A percentile compares a stretch with the other conserved stretches of the same genome.
Evolutionary conservation across 441 rosid species (phyloP).

Genomic region (Pelargonium fulgidum): DNA sequence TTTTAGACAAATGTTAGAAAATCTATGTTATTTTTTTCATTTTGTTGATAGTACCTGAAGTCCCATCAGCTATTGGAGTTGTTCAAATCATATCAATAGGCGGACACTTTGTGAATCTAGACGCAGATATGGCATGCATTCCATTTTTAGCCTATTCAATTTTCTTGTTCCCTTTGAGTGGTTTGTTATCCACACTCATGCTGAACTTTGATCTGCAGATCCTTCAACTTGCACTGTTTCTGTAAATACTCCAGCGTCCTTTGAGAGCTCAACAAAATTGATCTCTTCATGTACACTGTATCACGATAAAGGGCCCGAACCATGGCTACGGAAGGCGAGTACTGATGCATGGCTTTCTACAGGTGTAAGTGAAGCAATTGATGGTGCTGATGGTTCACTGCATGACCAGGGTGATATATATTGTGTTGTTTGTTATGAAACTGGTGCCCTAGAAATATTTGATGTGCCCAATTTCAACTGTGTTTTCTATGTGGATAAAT

Average conservation of each 20-base stretch:
- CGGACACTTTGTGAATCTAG: too few species aligned
- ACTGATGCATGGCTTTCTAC: constrained; percentile 97
- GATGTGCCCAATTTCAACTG: constrained; percentile 84
- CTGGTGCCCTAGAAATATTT: constrained; percentile 80
- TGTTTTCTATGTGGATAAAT: constrained; percentile 78
- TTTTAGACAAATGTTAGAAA: background rate
- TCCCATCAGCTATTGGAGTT: too few species aligned
- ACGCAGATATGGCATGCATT: too few species aligned
- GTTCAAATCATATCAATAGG: too few species aligned
- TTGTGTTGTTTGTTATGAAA: constrained; percentile 79
- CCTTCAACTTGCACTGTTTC: constrained; percentile 77
- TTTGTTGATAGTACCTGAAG: background rate
- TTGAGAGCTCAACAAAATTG: constrained; percentile 53
- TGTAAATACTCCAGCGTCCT: constrained; percentile 54
- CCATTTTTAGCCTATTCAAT: too few species aligned
- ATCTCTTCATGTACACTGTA: constrained; percentile 85
- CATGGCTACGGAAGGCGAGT: constrained; percentile 94
- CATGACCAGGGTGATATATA: constrained; percentile 92
- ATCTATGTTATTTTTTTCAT: background rate
- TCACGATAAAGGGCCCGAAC: constrained; percentile 92
- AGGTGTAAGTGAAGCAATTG: constrained; percentile 75
- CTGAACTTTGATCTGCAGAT: constrained; percentile 54
- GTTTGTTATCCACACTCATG: constrained; percentile 23
- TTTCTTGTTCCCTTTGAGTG: constrained; percentile 9
- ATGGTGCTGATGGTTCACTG: constrained; percentile 72